phyloP scores from a whole-genome alignment of 2,329 filamentous ascomycete genomes.

The Lecanicillium sp. region DNA sequence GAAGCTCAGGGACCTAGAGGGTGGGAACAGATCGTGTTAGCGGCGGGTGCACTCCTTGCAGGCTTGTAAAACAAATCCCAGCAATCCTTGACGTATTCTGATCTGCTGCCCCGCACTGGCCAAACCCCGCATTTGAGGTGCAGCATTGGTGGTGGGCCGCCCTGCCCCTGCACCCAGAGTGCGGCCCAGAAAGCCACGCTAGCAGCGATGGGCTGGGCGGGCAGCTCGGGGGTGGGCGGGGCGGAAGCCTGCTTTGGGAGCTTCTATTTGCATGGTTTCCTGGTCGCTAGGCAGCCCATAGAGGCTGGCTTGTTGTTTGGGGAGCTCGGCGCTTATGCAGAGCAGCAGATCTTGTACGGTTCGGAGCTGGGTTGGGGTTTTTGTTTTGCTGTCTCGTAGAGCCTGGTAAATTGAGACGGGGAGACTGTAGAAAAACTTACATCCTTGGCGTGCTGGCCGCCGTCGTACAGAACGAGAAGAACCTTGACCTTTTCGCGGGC shows the following conservation, averaged over 20 bases:
- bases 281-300: no score
- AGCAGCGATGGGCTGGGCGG: neutral
- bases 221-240: no score
- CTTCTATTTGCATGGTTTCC: neutral
- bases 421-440: no score
- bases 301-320: neutral
- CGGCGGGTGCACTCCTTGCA: neutral
- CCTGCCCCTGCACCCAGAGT: neutral
- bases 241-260: no score
- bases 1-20: slow-evolving; percentile 63
- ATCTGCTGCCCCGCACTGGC: neutral
- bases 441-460: slow-evolving; percentile 78
- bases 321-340: no score
- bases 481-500: slow-evolving; percentile 71
- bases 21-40: slow-evolving; percentile 5
- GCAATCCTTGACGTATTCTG: neutral
- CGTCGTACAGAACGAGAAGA: slow-evolving; percentile 89
- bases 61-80: neutral
- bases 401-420: neutral
- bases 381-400: neutral
- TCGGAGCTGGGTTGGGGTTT: neutral
- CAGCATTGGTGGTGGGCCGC: neutral
- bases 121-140: neutral
- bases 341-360: no score
- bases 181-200: neutral